Evolutionary conservation across 2,329 filamentous ascomycete species (phyloP), one percentile per base, ranked within the genome.

Genomic region (Venturiaceae sp.): DNA sequence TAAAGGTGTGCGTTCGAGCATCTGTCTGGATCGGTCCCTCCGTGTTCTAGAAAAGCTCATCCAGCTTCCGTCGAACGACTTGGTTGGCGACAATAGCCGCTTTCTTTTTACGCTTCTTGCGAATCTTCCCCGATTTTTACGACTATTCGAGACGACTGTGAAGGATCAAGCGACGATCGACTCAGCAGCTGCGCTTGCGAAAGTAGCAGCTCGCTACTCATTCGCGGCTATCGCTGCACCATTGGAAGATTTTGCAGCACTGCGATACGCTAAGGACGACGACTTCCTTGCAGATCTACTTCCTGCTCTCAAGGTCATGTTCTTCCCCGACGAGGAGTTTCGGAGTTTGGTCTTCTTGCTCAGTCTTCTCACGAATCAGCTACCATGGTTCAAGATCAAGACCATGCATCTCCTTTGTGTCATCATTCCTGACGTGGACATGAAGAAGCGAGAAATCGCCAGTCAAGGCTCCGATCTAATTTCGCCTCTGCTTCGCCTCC

Each of bases 401-500:
- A 91, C 89, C 0, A 95, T 99, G 88, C 86, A 90, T 61, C 85
- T 97, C 13, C 81, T 99, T 0, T 88, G 88, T 66, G 81, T 88
- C 21, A 77, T 96, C 60, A 88, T 99, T 52, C 90, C 91, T 0
- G 87, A 92, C 57, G 88, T 96, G 33, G 92, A 99, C 67, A 95
- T 97, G 88, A 86, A 87, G 58, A 92, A 92, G 65, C 84, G 88
- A 0, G 92, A 96, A 63, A 89, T 99, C 62, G 88, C 91, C 4
- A 86, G 85, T 7, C 91, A 97, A 70, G 92, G 94, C 0, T 92
- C 92, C 1, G 95, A 99, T 72, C 80, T 99, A 53, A 95, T 99
- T 58, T 96, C 94, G 1, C 95, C 94, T 0, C 79, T 99, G 0
- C 76, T 99, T 58, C 84, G 94, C 57, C 79, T 99, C 21, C 75